These are phyloP conservation scores for Diutina scorzettiae DNA, from an alignment of 1,139 yeast genomes.

Conservation along the genomic window DNA sequence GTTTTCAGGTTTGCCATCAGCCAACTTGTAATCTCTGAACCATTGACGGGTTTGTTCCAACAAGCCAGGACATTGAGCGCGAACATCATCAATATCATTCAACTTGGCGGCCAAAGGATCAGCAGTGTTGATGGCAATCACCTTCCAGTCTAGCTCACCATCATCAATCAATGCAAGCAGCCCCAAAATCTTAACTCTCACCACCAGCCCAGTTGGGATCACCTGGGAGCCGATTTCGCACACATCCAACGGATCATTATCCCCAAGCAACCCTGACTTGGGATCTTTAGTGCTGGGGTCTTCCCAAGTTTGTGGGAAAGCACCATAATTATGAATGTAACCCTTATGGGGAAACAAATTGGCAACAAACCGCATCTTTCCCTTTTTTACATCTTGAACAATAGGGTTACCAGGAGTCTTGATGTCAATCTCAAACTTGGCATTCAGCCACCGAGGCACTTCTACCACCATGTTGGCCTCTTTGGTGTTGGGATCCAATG, in stretches of 20 bases:
- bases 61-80: slow-evolving; percentile 65
- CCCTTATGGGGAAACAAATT: slow-evolving; percentile 89
- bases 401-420: slow-evolving; percentile 64
- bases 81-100: slow-evolving; percentile 67
- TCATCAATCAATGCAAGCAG: slow-evolving; percentile 82
- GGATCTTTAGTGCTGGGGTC: slow-evolving; percentile 54
- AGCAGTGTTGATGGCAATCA: slow-evolving; percentile 59
- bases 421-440: slow-evolving; percentile 74
- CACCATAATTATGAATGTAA: slow-evolving; percentile 86
- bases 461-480: slow-evolving; percentile 82
- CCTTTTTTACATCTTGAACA: slow-evolving; percentile 77
- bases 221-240: slow-evolving; percentile 77
- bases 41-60: slow-evolving; percentile 77
- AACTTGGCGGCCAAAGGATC: slow-evolving; percentile 70
- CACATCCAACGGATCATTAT: slow-evolving; percentile 84
- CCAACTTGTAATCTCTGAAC: slow-evolving; percentile 84
- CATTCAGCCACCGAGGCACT: slow-evolving; percentile 87
- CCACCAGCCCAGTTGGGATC: slow-evolving; percentile 62
- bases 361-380: slow-evolving; percentile 70
- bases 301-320: slow-evolving; percentile 94
- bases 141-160: slow-evolving; percentile 93
- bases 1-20: slow-evolving; percentile 85
- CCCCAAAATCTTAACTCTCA: slow-evolving; percentile 76
- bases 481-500: slow-evolving; percentile 48
- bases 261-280: slow-evolving; percentile 74